Base-by-base conservation (phyloP, 2,329 filamentous ascomycete genomes). In the Botryotinia narcissicola region DNA sequence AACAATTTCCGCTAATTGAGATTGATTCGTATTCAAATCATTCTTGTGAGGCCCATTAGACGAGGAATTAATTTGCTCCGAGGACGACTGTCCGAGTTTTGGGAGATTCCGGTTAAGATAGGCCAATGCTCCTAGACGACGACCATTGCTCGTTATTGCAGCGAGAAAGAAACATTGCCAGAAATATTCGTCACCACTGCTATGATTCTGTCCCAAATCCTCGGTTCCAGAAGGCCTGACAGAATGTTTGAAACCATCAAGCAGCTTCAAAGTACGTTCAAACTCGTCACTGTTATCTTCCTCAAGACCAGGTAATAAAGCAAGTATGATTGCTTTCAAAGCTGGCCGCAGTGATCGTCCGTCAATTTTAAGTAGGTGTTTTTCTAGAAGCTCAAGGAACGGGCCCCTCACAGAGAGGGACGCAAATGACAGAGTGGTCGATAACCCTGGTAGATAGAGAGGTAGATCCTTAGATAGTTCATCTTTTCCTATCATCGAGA, bases 221-320 rank as follows among this genome's bases (percentile, higher is more conserved):
- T 87, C 84, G 74, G 87, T 86, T 40, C 83, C 83, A 14, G 83
- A 78, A 42, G 90, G 84, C 73, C 90, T 86, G 78, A 94, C 88
- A 66, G 89, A 87, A 74, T 87, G 83, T 79, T 95, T 94, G 81
- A 98, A 90, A 73, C 88, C 90, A 78, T 96, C 92, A 64, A 98
- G 81, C 16, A 97, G 89, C 73, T 88, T 89, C 73, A 97, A 82
- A 2, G 95, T 97, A 71, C 93, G 89, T 75, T 98, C 95, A 81
- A 98, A 99, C 81, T 99, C 97, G 81, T 99, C 96, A 77, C 95
- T 97, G 14, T 94, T 97, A 81, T 98, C 96, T 77, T 99, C 96
- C 82, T 99, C 96, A 4, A 99, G 84, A 0, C 95, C 96, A 0
- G 96, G 96, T 4, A 99, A 85, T 44, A 99, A 85, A n/a, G 93